Conservation (phyloP, 805 yeast genomes). For the Candida odintsovae region DNA sequence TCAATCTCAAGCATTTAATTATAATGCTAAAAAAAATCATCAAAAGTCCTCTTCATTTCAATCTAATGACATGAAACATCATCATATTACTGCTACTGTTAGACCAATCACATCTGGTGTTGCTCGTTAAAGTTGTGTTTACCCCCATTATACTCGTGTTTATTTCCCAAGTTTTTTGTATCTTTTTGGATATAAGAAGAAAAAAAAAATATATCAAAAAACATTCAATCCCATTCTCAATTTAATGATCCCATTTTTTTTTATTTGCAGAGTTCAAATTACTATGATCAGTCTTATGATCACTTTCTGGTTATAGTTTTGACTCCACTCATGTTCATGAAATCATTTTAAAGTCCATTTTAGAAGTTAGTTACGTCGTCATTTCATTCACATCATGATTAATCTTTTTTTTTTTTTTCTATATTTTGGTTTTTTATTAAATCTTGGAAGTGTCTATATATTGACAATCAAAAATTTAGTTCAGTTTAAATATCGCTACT, state of each 20-base stretch:
- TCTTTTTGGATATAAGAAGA: background rate
- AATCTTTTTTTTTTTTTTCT: no score
- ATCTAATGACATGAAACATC: background rate
- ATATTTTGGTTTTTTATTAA: background rate
- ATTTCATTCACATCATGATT: background rate
- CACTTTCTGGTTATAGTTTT: background rate
- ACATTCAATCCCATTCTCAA: background rate
- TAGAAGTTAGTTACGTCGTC: background rate
- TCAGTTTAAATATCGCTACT: background rate
- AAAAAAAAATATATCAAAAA: background rate
- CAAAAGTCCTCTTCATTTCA: background rate
- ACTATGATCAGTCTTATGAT: background rate
- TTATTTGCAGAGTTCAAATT: background rate
- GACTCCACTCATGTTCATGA: background rate
- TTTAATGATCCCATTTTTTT: background rate
- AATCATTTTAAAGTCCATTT: background rate
- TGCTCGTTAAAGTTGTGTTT: background rate
- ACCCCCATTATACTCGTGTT: background rate
- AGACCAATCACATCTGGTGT: background rate
- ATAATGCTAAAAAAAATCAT: background rate
- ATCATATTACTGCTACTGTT: background rate
- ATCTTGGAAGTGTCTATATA: background rate
- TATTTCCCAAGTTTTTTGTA: background rate
- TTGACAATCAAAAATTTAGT: background rate
- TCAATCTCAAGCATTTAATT: conserved; percentile 1